Base-by-base conservation (phyloP, 1,284 basidiomycete genomes). In the Moesziomyces sp. region DNA sequence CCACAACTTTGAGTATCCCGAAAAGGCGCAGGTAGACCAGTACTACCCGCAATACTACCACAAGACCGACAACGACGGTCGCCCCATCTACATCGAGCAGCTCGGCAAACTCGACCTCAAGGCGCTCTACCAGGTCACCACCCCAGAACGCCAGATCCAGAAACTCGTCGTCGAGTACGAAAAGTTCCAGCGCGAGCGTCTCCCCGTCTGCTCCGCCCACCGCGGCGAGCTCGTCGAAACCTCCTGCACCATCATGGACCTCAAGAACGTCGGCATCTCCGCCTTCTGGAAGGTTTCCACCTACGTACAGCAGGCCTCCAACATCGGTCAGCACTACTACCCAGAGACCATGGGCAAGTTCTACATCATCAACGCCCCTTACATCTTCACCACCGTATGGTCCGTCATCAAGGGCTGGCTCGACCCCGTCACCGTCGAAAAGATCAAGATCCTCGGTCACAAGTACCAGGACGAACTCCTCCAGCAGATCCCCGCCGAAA, bases 211-310 rank as follows among this genome's bases (percentile, higher is more conserved):
- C 86, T 88, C 91, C 54, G 85, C 86, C 42, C 87, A 89, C 8
- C 85, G 87, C 55, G 93, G 93, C 3, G 90, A 95, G 85, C 90
- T 93, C 61, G 91, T 99, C 84, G 95, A 98, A 86, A 98, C 95
- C n/a, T 93, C 90, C 61, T 98, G 95, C 89, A 98, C 96, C 63
- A 96, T 99, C 87, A 89, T 99, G 86, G 96, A 99, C 85, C 89
- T 99, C 67, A 86, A 90, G 64, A 89, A 89, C 83, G 94, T 97
- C 58, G 90, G 91, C 28, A 85, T 98, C 74, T 87, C 88, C 67
- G 90, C 90, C 83, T 99, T 97, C 85, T 94, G 91, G 86, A 90
- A 89, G 83, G 95, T 83, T 2, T 95, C 94, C 86, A 91, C 92
- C 86, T 97, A 96, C 87, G 91, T 99, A 47, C 89, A 88, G 73